Evolutionary conservation across 1,139 yeast species (phyloP), one percentile per base, ranked within the genome.

Genomic region (Zygoascus sp.): DNA sequence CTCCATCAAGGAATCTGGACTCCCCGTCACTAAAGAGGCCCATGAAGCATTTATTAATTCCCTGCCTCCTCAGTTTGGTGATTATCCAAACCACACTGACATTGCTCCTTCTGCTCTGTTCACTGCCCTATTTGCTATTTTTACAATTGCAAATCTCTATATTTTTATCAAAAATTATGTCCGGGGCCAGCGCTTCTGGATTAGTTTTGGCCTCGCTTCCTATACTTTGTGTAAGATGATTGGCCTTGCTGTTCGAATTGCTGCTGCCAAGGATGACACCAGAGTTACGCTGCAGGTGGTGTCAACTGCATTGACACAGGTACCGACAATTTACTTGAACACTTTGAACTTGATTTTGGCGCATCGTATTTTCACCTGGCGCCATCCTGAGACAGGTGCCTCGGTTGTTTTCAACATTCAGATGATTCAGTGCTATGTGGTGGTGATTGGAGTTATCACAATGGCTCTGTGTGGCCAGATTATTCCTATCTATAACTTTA

Each of bases 311-410:
- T 75, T 84, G 49, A 63, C 76, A 41, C 73, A 81, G 51, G 65
- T 82, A 2, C 60, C 70, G 0, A 64, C 61, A 34, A 50, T 83
- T 80, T 19, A 49, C 44, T 46, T 61, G 37, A 58, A 58, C 40
- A 71, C 80, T 5, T 75, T 81, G 42, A 57, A 82, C 59, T 73
- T 83, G 65, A 75, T 83, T 38, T 68, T 84, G 51, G 89, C 88
- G 3, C 92, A 83, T 62, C 74, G 95, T 56, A 72, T 84, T 40
- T 84, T 83, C 67, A 83, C 90, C 7, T 83, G 92, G 89, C 72
- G 86, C 60, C 94, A 85, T 60, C 94, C 95, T 3, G 84, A 80
- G 44, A 78, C 84, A 23, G 94, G 92, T 47, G 73, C 80, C 19
- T 64, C 77, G 40, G 67, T 62, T 46, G 58, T 74, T 40, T 81